These are phyloP conservation scores for Rhytidiadelphus loreus DNA, from an alignment of 225 moss, liverwort and hornwort genomes.

Conservation along the genomic window DNA sequence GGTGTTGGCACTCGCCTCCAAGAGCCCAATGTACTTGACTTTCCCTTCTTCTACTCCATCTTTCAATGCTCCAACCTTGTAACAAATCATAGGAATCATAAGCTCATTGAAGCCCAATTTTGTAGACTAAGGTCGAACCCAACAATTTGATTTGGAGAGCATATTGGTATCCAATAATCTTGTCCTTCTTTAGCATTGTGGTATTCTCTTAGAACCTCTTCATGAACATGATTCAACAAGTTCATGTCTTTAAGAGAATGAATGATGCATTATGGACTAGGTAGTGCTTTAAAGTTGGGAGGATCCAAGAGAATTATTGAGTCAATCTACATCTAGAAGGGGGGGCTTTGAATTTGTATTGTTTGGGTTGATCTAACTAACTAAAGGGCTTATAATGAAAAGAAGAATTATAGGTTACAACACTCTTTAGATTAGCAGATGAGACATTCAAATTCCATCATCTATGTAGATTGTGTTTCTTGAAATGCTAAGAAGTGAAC, in stretches of 20 bases:
- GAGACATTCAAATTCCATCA: neutral
- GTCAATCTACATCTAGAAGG: neutral
- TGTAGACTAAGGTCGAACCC: accelerated
- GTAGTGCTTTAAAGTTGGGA: neutral
- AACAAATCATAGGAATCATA: neutral
- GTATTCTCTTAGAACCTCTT: neutral
- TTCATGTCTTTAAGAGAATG: neutral
- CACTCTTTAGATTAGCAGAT: neutral
- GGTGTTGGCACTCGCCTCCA: neutral
- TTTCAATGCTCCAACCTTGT: neutral
- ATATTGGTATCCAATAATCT: neutral
- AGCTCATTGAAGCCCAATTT: neutral
- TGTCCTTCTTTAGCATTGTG: neutral
- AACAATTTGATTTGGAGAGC: neutral
- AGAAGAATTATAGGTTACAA: neutral
- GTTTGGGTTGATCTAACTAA: neutral
- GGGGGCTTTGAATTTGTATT: neutral
- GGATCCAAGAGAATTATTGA: neutral
- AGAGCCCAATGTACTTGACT: neutral
- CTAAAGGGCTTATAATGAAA: neutral
- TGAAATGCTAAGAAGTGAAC: neutral
- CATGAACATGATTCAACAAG: neutral
- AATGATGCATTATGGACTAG: neutral
- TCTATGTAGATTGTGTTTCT: accelerated
- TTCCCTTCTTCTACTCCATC: neutral